phyloP scores from a whole-genome alignment of 1,139 yeast species.

The Sugiyamaella novakii region DNA sequence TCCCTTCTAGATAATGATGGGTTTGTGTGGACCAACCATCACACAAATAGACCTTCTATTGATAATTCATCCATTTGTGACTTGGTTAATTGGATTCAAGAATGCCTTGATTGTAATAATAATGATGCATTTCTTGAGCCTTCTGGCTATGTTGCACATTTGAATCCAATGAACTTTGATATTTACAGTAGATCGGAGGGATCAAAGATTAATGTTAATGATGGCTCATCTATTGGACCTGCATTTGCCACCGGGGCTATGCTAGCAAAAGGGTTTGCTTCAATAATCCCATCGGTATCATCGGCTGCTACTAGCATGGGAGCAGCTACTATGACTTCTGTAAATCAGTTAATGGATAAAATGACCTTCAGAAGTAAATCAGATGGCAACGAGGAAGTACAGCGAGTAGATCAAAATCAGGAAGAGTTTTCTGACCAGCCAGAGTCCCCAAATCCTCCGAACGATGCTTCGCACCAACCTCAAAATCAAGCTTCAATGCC shows the following conservation, averaged over 20 bases:
- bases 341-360: constrained; percentile 31
- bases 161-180: constrained; percentile 19
- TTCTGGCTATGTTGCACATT: constrained; percentile 36
- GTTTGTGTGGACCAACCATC: constrained; percentile 33
- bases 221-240: neutral
- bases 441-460: neutral
- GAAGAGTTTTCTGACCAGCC: neutral
- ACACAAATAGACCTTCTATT: constrained; percentile 11
- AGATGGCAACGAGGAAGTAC: neutral
- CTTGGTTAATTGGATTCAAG: constrained; percentile 34
- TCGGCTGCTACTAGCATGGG: constrained; percentile 24
- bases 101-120: constrained; percentile 33
- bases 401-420: neutral
- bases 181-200: neutral
- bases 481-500: neutral
- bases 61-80: constrained; percentile 30
- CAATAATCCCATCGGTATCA: constrained; percentile 17
- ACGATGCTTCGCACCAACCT: neutral
- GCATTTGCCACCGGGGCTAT: constrained; percentile 2
- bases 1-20: constrained; percentile 31
- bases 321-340: constrained; percentile 34
- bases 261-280: constrained; percentile 12
- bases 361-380: constrained; percentile 20
- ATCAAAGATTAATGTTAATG: neutral
- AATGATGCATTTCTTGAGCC: constrained; percentile 34